These are phyloP conservation scores for Epichloe hybrida DNA, from an alignment of 2,329 filamentous ascomycete genomes.

Conservation along the genomic window DNA sequence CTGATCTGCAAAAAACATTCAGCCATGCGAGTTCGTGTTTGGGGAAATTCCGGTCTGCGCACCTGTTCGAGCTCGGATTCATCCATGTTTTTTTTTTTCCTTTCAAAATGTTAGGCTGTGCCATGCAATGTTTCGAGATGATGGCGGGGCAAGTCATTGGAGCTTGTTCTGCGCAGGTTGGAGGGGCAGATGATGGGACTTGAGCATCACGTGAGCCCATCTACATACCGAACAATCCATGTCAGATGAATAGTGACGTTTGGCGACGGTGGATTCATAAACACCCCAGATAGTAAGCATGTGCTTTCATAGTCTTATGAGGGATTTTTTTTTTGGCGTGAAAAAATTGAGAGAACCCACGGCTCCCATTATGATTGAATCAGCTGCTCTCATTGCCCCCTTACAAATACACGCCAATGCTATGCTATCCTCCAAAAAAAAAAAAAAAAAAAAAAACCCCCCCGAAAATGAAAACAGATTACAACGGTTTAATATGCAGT, in stretches of 20 bases:
- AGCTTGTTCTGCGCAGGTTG: neutral
- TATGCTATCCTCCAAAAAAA: conserved; percentile 2
- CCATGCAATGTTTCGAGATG: conserved; percentile 2
- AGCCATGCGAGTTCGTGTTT: neutral
- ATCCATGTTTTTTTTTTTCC: conserved; percentile 20
- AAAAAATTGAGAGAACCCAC: too few relatives aligned
- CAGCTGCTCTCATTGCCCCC: neutral
- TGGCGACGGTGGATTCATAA: neutral
- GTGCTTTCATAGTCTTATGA: neutral
- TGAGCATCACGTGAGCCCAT: conserved; percentile 9
- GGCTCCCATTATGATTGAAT: too few relatives aligned
- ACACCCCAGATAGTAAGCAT: neutral
- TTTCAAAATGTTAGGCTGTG: neutral
- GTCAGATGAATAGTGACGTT: neutral
- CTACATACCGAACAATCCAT: neutral
- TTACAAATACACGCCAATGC: conserved; percentile 3
- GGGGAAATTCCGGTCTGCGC: neutral
- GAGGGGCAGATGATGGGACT: conserved; percentile 7
- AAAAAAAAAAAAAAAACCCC: neutral
- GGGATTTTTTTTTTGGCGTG: too few relatives aligned
- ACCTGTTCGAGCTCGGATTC: conserved; percentile 32
- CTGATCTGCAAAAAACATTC: conserved; percentile 49
- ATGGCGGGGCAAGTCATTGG: neutral
- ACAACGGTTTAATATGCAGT: neutral
- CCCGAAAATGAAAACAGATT: neutral